Evolutionary conservation across 768 basidiomycete species (phyloP).

Genomic region (Chalciporus piperatus): DNA sequence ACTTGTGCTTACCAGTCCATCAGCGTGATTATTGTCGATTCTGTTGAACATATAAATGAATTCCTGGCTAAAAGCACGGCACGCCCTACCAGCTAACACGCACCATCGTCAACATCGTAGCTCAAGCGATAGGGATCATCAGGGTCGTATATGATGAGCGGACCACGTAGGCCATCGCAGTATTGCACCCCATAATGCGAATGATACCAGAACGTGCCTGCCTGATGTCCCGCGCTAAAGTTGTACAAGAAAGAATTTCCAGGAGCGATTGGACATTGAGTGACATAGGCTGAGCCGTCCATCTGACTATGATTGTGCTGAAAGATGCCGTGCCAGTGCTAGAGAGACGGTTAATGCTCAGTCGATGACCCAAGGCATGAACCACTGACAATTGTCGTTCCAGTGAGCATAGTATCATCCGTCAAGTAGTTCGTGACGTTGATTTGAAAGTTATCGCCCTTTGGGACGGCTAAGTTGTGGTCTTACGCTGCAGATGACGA

Average conservation of each 20-base stretch:
- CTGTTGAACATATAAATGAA: not conserved
- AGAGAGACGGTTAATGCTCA: constrained; percentile 3
- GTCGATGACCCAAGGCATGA: not conserved
- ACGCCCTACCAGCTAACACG: not conserved
- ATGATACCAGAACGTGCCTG: constrained; percentile 40
- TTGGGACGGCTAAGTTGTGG: not conserved
- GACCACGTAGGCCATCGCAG: constrained; percentile 44
- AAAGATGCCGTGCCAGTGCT: constrained; percentile 25
- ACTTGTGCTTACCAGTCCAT: constrained; percentile 21
- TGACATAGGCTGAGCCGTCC: constrained; percentile 36
- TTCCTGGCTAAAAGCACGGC: not conserved
- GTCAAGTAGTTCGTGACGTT: constrained; percentile 17
- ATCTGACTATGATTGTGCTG: constrained; percentile 21
- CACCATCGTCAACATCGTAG: constrained; percentile 25
- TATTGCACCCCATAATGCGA: constrained; percentile 18
- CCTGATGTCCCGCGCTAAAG: constrained; percentile 29
- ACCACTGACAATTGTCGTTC: constrained; percentile 17
- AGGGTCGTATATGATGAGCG: constrained; percentile 42
- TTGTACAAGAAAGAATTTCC: constrained; percentile 35
- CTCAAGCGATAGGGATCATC: constrained; percentile 14
- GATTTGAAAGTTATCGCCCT: constrained; percentile 16
- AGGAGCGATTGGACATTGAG: constrained; percentile 38
- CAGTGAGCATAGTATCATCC: constrained; percentile 17
- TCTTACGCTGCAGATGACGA: not conserved
- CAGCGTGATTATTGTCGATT: constrained; percentile 31